Base-by-base conservation (phyloP, 129 eudicot genomes). In the Artemisia tridentata region DNA sequence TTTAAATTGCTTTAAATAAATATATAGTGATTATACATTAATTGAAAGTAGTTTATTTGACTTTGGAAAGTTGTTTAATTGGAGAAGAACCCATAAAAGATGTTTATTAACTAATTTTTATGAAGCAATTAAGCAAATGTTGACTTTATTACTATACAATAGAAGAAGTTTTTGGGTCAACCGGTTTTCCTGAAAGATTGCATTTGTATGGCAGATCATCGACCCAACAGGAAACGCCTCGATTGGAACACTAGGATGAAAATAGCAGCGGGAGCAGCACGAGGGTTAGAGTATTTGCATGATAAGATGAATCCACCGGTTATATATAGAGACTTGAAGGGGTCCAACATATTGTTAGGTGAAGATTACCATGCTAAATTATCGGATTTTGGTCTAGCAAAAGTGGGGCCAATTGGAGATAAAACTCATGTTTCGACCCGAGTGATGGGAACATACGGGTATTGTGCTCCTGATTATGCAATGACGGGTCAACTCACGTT, bases 381-480 rank as follows among this genome's bases (percentile, higher is more conserved):
- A n/a, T 93, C 98, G 5, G 98, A 93, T 84, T 93, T 93, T 58
- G 98, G 97, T 12, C 75, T 93, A 79, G 98, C 98, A 50, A 89
- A 89, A 75, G 92, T 89, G 75, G 96, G 95, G 47, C 98, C 98
- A 9, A 76, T 77, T 17, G 98, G 98, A 34, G 98, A 89, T 43
- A 77, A 93, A 64, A 93, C 98, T 55, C 98, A 93, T 76, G 97
- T 89, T 64, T 93, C 96, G 23, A 93, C 98, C 69, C 72, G 98
- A 67, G 98, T 92, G 78, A 92, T 92, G 98, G 98, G 98, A 71
- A 92, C 98, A 1, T 92, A 92, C 43, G 96, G 98, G 11, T 92
- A 92, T 69, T 92, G 98, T 76, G 98, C 97, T 66, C 98, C 98
- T 20, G 98, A 92, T 48, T 92, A 92, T 75, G 98, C 98, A 48